Base-by-base conservation (phyloP, 2,329 filamentous ascomycete species). In the Dendrostoma leiphaemia region DNA sequence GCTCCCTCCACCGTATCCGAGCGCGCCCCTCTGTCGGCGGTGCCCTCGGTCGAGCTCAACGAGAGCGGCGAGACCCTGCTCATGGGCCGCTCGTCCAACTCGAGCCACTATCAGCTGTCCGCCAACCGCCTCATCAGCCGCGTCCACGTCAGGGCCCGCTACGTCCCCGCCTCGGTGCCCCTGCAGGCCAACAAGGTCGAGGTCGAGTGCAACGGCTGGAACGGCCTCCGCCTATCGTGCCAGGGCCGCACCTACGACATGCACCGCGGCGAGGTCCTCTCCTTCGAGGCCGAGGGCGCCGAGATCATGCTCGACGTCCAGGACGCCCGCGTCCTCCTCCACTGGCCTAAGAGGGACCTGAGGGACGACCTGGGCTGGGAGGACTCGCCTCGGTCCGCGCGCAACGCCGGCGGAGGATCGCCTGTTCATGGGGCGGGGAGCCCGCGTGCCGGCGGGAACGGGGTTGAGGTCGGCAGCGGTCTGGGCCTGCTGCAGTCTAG, bases 291-390 rank as follows among this genome's bases (percentile, higher is more conserved):
- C 28, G 90, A 92, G 67, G 84, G 86, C 61, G 86, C 86, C 17
- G 91, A 96, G 65, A 91, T 99, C 69, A 95, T 99, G 85, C 76
- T 99, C 60, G 92, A 97, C 69, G 91, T 97, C 38, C 91, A 96
- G 65, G 92, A 96, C 67, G 87, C 91, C 51, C 89, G 94, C 59
- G 91, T 97, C 41, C 80, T 96, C 69, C 77, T 99, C 59, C 84
- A 87, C 66, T 97, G 94, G 93, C 94, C 94, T 41, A 83, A 73
- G 71, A 78, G 67, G 73, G 81, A 71, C 31, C 71, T 66, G 54
- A 65, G 72, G 64, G 80, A 74, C 24, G 85, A 90, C 61, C 85
- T 83, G n/a, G 83, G 80, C 10, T 91, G 88, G 80, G 90, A 92
- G 64, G 73, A 86, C 67, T 80, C 81, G 53, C 78, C 80, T 49